Evolutionary conservation across 2,329 filamentous ascomycete species (phyloP).

Genomic region (Laburnicola sp.): DNA sequence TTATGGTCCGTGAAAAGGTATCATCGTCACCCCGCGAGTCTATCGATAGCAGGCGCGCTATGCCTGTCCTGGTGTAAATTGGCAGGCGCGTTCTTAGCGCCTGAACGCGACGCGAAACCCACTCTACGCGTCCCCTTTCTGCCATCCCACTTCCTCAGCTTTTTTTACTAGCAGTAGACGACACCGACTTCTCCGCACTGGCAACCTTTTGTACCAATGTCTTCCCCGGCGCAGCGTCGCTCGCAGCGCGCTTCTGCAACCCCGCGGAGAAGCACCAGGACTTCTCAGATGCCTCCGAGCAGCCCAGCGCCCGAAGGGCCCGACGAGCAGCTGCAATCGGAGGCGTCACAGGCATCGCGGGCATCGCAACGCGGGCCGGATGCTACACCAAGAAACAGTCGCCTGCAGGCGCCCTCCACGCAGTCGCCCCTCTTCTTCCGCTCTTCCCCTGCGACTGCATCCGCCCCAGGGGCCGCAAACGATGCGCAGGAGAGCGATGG

Average conservation of each 20-base stretch:
- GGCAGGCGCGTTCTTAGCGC: constrained; percentile 11
- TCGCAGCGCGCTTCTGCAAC: constrained; percentile 58
- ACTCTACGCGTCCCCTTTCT: constrained; percentile 25
- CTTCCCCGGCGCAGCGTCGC: constrained; percentile 62
- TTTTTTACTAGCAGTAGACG: constrained; percentile 11
- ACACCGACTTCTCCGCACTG: constrained; percentile 8
- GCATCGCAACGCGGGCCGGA: constrained; percentile 44
- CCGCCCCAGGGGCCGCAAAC: constrained; percentile 45
- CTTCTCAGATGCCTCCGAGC: constrained; percentile 59
- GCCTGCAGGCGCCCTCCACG: constrained; percentile 53
- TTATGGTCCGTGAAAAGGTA: constrained; percentile 26
- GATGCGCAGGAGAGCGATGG: constrained; percentile 57
- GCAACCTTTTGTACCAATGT: constrained; percentile 53
- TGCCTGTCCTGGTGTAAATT: constrained; percentile 1
- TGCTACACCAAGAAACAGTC: constrained; percentile 52
- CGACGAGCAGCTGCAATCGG: constrained; percentile 49
- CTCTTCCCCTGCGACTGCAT: constrained; percentile 59
- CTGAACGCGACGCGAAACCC: constrained; percentile 27
- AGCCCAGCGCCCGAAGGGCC: constrained; percentile 50
- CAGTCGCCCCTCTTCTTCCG: constrained; percentile 77
- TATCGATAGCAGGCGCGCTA: constrained; percentile 11
- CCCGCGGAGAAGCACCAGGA: constrained; percentile 57
- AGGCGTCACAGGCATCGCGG: constrained; percentile 48
- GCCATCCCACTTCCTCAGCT: constrained; percentile 19
- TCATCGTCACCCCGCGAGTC: constrained; percentile 17